Percentiles rank a stretch among this genome's conserved stretches.
These are phyloP conservation scores for Podila verticillata DNA, from an alignment of 192 early-diverging fungal genomes.

Conservation along the genomic window DNA sequence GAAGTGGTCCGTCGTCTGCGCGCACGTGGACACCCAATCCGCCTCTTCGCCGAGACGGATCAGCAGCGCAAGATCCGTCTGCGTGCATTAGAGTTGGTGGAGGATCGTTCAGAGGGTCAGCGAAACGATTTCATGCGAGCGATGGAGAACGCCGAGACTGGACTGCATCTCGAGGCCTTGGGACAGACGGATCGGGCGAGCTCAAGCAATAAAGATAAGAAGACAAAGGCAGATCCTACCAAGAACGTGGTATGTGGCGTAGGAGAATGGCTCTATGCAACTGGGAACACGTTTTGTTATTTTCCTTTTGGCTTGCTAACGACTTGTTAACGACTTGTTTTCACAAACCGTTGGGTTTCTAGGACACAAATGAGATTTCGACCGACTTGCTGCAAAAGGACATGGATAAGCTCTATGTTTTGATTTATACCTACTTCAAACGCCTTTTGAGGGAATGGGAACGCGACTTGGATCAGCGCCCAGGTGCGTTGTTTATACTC, in stretches of 20 bases:
- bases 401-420: conserved; percentile 73
- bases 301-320: neutral
- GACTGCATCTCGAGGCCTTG: conserved; percentile 79
- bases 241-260: conserved; percentile 52
- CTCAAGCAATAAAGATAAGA: conserved; percentile 57
- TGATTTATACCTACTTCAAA: conserved; percentile 88
- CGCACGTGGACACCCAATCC: conserved; percentile 88
- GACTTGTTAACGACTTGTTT: neutral
- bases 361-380: conserved; percentile 80
- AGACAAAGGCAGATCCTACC: conserved; percentile 54
- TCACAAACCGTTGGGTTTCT: conserved; percentile 1
- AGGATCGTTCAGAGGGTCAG: conserved; percentile 87
- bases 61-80: conserved; percentile 81
- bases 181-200: conserved; percentile 61
- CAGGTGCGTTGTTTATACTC: conserved; percentile 41
- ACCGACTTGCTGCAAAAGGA: conserved; percentile 80
- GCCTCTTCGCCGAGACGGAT: conserved; percentile 92
- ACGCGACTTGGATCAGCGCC: conserved; percentile 73
- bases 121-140: conserved; percentile 91
- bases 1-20: conserved; percentile 87
- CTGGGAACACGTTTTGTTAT: neutral
- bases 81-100: conserved; percentile 80
- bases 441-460: conserved; percentile 91
- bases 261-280: neutral
- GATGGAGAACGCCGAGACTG: conserved; percentile 84